These are phyloP conservation scores for Epichloe gansuensis DNA, from an alignment of 2,329 filamentous ascomycete genomes.

Conservation along the genomic window DNA sequence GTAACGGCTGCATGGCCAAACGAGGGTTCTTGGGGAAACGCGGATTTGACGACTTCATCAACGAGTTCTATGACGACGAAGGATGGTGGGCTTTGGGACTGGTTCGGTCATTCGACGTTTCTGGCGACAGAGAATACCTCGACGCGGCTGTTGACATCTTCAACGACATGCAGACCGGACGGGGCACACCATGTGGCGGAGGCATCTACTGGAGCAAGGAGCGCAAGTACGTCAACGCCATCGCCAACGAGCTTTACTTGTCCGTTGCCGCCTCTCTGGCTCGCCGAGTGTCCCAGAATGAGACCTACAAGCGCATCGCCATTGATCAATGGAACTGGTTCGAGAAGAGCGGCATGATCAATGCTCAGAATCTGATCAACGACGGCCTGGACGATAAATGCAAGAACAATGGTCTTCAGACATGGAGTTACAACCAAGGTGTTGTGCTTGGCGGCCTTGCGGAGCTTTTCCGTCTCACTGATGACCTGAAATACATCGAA, in stretches of 20 bases:
- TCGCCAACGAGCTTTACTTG: slow-evolving; percentile 47
- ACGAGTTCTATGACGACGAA: slow-evolving; percentile 47
- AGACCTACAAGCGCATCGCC: slow-evolving; percentile 36
- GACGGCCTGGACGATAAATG: slow-evolving; percentile 38
- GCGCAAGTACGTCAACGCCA: slow-evolving; percentile 38
- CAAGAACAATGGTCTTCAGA: slow-evolving; percentile 37
- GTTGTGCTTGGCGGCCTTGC: slow-evolving; percentile 42
- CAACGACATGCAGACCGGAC: slow-evolving; percentile 41
- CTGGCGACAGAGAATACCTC: slow-evolving; percentile 39
- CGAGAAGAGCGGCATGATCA: slow-evolving; percentile 37
- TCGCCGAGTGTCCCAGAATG: slow-evolving; percentile 30
- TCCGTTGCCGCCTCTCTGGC: slow-evolving; percentile 40
- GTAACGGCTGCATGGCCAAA: slow-evolving; percentile 19
- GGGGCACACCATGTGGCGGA: slow-evolving; percentile 35
- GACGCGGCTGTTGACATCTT: slow-evolving; percentile 41
- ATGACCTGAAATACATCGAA: slow-evolving; percentile 28
- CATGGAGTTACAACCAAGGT: slow-evolving; percentile 47
- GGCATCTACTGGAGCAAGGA: slow-evolving; percentile 47
- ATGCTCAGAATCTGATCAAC: slow-evolving; percentile 36
- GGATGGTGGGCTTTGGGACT: slow-evolving; percentile 53
- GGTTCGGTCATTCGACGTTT: slow-evolving; percentile 44
- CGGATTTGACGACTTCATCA: slow-evolving; percentile 31
- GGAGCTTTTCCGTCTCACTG: slow-evolving; percentile 36
- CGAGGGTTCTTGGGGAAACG: slow-evolving; percentile 21
- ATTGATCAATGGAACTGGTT: slow-evolving; percentile 43